These are phyloP conservation scores for Elsinoe australis DNA, from an alignment of 2,329 filamentous ascomycete genomes.

Conservation along the genomic window DNA sequence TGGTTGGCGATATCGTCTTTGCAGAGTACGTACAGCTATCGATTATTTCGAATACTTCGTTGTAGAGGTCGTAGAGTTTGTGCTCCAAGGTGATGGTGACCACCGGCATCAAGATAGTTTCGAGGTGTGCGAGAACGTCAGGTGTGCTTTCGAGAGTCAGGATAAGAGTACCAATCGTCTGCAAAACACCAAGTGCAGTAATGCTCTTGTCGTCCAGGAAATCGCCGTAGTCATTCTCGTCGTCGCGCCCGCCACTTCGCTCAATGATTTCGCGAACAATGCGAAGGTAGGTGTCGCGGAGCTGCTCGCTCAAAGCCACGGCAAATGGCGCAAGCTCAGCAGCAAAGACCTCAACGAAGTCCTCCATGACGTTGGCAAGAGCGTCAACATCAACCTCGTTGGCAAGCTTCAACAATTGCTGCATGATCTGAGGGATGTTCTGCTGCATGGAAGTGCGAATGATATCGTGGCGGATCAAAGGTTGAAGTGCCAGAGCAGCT, in stretches of 20 bases:
- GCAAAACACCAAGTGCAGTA: constrained; percentile 87
- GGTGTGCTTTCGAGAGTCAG: constrained; percentile 94
- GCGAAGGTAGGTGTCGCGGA: constrained; percentile 89
- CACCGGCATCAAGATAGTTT: constrained; percentile 93
- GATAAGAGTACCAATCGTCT: constrained; percentile 96
- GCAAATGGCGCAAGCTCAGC: constrained; percentile 93
- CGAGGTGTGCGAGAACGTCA: constrained; percentile 87
- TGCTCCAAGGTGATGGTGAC: constrained; percentile 95
- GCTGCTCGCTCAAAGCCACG: constrained; percentile 88
- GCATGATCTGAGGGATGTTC: constrained; percentile 98
- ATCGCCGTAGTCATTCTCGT: constrained; percentile 75
- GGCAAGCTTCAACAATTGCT: constrained; percentile 90
- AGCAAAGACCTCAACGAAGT: constrained; percentile 98
- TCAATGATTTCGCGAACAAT: constrained; percentile 89
- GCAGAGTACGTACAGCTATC: constrained; percentile 98
- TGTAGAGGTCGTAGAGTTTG: constrained; percentile 95
- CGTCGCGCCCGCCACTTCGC: constrained; percentile 69
- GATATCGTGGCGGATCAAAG: constrained; percentile 88
- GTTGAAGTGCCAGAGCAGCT: constrained; percentile 86
- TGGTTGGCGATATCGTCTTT: constrained; percentile 87
- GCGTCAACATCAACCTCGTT: constrained; percentile 98
- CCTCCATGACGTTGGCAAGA: constrained; percentile 97
- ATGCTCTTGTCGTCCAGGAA: constrained; percentile 98
- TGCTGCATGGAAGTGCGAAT: constrained; percentile 94
- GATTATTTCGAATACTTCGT: constrained; percentile 97